phyloP scores from a whole-genome alignment of 352 stramenopile genomes.

The Halophytophthora batemanensis region DNA sequence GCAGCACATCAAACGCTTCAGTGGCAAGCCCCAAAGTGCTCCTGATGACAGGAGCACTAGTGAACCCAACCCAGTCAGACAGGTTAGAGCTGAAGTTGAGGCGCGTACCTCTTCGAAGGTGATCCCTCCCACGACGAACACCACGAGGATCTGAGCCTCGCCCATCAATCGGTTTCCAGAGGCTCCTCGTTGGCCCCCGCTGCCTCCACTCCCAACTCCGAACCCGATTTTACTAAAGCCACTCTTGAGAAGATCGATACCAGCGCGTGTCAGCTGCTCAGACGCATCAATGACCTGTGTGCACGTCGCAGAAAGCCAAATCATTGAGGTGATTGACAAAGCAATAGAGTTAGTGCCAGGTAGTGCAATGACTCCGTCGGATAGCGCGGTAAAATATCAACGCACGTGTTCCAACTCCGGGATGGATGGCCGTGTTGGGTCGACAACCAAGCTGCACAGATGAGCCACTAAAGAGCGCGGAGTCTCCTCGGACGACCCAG shows the following conservation, averaged over 20 bases:
- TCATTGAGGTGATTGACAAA: not conserved
- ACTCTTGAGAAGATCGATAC: constrained; percentile 80
- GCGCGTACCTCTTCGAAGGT: constrained; percentile 65
- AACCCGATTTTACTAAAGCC: constrained; percentile 82
- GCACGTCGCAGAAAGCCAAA: constrained; percentile 1
- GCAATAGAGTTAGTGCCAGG: not conserved
- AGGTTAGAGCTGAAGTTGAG: not conserved
- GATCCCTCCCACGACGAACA: constrained; percentile 79
- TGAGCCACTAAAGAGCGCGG: constrained; percentile 43
- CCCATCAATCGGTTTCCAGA: constrained; percentile 29
- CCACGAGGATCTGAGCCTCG: constrained; percentile 41
- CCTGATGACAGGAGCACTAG: not conserved
- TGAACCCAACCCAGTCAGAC: constrained; percentile 1
- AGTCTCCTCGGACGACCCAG: constrained; percentile 3
- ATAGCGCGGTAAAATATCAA: not conserved
- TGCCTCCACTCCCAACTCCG: constrained; percentile 22
- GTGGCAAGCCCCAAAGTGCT: not conserved
- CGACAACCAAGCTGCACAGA: constrained; percentile 39
- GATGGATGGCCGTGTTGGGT: constrained; percentile 25
- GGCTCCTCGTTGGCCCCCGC: constrained; percentile 11
- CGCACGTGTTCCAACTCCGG: constrained; percentile 44
- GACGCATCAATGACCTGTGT: constrained; percentile 68
- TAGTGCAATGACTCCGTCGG: not conserved
- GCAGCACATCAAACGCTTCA: not conserved
- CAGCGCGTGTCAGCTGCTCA: constrained; percentile 68